Evolutionary conservation across 352 stramenopile species (phyloP).

Genomic region (Phytopythium delawarense): DNA sequence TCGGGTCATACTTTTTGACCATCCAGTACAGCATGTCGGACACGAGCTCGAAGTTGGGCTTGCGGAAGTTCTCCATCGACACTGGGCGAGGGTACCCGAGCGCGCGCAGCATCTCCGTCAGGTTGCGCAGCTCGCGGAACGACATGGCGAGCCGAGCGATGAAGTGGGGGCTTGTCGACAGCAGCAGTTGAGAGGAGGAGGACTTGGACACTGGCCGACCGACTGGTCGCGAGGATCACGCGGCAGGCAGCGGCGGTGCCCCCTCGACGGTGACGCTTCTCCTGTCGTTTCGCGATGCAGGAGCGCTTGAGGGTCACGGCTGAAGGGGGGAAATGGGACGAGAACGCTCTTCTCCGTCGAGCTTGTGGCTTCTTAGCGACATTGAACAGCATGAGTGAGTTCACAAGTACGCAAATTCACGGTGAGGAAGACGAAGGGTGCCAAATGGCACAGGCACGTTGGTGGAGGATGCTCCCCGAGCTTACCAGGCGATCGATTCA

Average conservation of each 20-base stretch:
- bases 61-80: slow-evolving; percentile 94
- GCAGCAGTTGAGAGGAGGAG: neutral
- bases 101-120: slow-evolving; percentile 95
- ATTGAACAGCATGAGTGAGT: no score
- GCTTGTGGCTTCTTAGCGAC: no score
- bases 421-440: no score
- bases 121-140: slow-evolving; percentile 87
- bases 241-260: neutral
- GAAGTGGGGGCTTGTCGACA: neutral
- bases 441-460: no score
- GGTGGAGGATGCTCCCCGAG: no score
- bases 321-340: no score
- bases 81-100: slow-evolving; percentile 90
- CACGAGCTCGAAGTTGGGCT: slow-evolving; percentile 96
- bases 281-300: neutral
- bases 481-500: no score
- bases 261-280: neutral
- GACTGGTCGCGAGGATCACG: neutral
- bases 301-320: no score
- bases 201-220: neutral
- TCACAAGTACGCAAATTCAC: no score
- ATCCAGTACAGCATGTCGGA: slow-evolving; percentile 97
- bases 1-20: slow-evolving; percentile 91
- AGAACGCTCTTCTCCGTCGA: neutral
- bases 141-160: slow-evolving; percentile 38